phyloP scores from a whole-genome alignment of 495 filamentous ascomycete species.

The Opeltia flavorubescens region DNA sequence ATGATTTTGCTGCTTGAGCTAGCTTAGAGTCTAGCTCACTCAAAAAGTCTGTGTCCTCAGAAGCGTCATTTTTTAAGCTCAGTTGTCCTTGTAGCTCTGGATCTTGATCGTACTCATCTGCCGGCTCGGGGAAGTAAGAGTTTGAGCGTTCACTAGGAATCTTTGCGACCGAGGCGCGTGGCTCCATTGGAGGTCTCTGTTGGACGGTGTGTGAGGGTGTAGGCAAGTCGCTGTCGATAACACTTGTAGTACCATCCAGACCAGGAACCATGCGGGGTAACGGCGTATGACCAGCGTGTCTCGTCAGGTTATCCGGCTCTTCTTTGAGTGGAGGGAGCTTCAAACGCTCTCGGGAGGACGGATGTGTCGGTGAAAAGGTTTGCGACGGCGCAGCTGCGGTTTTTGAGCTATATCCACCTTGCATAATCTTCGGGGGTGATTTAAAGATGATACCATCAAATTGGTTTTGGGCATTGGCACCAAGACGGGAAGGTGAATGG shows the following conservation, averaged over 20 bases:
- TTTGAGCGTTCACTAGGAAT: conserved; percentile 13
- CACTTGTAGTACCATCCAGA: conserved; percentile 6
- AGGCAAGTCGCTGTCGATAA: neutral
- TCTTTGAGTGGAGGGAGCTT: conserved; percentile 3
- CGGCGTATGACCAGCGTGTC: conserved; percentile 16
- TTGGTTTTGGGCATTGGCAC: conserved; percentile 5
- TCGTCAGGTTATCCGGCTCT: conserved; percentile 1
- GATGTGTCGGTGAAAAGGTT: conserved; percentile 4
- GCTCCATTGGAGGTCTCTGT: conserved; percentile 6
- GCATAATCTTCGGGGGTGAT: neutral
- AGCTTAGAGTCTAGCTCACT: conserved; percentile 14
- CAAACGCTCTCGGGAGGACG: too few species aligned
- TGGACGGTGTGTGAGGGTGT: conserved; percentile 5
- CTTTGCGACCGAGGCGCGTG: neutral
- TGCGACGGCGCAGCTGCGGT: neutral
- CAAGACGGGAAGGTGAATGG: too few species aligned
- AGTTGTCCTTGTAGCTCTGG: conserved; percentile 11
- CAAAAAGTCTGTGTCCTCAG: conserved; percentile 11
- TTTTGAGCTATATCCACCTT: neutral
- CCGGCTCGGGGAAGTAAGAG: conserved; percentile 10
- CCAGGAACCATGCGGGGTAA: conserved; percentile 3
- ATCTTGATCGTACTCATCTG: conserved; percentile 7
- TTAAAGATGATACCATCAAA: conserved; percentile 13
- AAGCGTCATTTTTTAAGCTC: conserved; percentile 8
- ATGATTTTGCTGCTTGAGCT: conserved; percentile 3